Conservation (phyloP, 2,329 filamentous ascomycete species). For the Fusarium albidum region DNA sequence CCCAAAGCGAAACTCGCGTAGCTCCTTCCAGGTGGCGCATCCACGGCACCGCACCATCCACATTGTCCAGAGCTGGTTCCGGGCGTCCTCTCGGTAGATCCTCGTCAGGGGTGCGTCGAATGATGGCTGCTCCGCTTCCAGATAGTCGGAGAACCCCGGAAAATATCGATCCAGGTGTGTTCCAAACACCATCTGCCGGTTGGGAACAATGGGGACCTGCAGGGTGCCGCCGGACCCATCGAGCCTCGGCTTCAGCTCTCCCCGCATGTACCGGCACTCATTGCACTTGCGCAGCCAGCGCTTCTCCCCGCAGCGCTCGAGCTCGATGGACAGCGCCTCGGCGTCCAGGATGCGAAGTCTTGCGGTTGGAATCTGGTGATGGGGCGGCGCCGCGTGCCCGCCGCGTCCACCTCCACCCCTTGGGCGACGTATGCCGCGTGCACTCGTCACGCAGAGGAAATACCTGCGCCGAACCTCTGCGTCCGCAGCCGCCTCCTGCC, state of each 20-base stretch:
- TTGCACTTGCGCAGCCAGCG: constrained; percentile 12
- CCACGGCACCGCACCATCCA: constrained; percentile 23
- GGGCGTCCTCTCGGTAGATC: background rate
- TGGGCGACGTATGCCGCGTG: too few species aligned
- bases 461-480: too few species aligned
- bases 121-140: background rate
- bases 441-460: too few species aligned
- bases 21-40: constrained; percentile 29
- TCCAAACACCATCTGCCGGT: background rate
- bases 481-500: too few species aligned
- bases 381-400: too few species aligned
- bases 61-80: constrained; percentile 3
- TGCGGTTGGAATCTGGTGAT: too few species aligned
- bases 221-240: background rate
- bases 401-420: too few species aligned
- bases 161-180: constrained; percentile 17
- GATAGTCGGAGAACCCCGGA: constrained; percentile 5
- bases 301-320: constrained; percentile 5
- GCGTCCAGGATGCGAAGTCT: background rate
- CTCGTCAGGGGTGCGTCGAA: background rate
- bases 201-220: constrained; percentile 1
- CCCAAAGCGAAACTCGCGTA: constrained; percentile 17
- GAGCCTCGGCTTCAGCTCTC: background rate
- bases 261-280: constrained; percentile 18
- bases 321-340: background rate